Evolutionary conservation across 2,329 filamentous ascomycete genomes (phyloP).

Genomic region (Rutstroemia sydowiana): DNA sequence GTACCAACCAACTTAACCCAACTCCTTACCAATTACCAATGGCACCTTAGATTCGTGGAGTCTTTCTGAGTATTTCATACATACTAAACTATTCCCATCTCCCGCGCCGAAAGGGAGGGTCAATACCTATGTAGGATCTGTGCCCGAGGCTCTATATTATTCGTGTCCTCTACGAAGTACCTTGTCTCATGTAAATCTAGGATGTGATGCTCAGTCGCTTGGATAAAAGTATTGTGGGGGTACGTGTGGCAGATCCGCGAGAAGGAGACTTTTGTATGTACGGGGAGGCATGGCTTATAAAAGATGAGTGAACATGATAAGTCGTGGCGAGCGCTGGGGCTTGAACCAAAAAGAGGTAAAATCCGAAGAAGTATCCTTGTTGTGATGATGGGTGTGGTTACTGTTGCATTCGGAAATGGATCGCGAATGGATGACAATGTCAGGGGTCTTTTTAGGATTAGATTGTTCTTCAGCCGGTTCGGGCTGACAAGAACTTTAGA

Average conservation of each 20-base stretch:
- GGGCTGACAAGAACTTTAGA: not conserved
- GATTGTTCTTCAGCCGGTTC: slow-evolving; percentile 3
- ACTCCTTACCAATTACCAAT: too few species aligned
- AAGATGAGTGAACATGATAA: not conserved
- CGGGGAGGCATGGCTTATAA: not conserved
- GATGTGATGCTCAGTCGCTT: not conserved
- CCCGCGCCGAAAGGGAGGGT: too few species aligned
- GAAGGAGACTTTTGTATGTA: not conserved
- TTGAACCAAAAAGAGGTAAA: not conserved
- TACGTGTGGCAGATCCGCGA: not conserved
- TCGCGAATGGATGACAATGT: slow-evolving; percentile 3
- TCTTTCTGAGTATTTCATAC: too few species aligned
- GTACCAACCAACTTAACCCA: too few species aligned
- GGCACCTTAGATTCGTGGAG: too few species aligned
- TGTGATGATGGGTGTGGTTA: slow-evolving; percentile 4
- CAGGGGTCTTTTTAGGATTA: slow-evolving; percentile 5
- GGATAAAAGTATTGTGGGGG: not conserved
- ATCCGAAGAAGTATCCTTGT: not conserved
- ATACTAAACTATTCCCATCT: too few species aligned
- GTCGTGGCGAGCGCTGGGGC: not conserved
- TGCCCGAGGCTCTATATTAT: not conserved
- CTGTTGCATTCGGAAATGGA: slow-evolving; percentile 10
- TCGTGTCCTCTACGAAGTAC: not conserved
- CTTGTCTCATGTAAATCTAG: not conserved
- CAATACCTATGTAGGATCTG: too few species aligned